Evolutionary conservation across 805 yeast genomes (phyloP).

Genomic region (Metschnikowia noctiluminum): DNA sequence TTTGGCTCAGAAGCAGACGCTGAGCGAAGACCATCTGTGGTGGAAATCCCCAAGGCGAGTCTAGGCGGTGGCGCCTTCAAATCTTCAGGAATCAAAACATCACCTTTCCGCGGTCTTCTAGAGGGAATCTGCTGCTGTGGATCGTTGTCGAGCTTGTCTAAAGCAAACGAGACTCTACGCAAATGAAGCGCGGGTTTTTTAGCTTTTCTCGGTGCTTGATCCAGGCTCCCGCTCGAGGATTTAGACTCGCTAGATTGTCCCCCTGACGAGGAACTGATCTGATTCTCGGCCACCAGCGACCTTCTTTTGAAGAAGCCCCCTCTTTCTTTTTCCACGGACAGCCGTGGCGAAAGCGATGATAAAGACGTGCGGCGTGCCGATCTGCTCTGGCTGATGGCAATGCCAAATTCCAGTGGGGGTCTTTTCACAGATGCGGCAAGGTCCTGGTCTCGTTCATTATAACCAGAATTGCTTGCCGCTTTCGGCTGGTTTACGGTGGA

Average conservation of each 20-base stretch:
- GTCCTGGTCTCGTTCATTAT: conserved; percentile 17
- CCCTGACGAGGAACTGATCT: neutral
- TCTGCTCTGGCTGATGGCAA: conserved; percentile 12
- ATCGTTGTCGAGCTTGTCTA: conserved; percentile 67
- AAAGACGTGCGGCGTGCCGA: conserved; percentile 10
- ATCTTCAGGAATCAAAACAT: conserved; percentile 61
- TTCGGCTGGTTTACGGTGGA: conserved; percentile 2
- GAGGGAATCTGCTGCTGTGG: conserved; percentile 60
- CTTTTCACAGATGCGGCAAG: conserved; percentile 22
- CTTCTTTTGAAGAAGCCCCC: conserved; percentile 20
- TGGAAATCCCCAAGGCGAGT: conserved; percentile 65
- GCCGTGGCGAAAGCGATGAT: conserved; percentile 10
- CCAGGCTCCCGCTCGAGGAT: conserved; percentile 20
- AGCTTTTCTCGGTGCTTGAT: conserved; percentile 36
- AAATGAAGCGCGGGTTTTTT: conserved; percentile 38
- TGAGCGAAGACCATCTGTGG: conserved; percentile 25
- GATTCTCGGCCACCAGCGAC: conserved; percentile 10
- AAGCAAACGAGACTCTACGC: conserved; percentile 72
- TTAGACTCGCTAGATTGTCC: neutral
- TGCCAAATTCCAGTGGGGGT: conserved; percentile 27
- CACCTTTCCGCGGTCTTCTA: conserved; percentile 50
- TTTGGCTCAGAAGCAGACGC: conserved; percentile 20
- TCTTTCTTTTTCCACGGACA: conserved; percentile 15
- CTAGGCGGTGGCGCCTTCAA: conserved; percentile 58
- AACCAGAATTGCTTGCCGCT: conserved; percentile 1